Evolutionary conservation across 2,329 filamentous ascomycete genomes (phyloP).

Genomic region (Xylaria polymorpha): DNA sequence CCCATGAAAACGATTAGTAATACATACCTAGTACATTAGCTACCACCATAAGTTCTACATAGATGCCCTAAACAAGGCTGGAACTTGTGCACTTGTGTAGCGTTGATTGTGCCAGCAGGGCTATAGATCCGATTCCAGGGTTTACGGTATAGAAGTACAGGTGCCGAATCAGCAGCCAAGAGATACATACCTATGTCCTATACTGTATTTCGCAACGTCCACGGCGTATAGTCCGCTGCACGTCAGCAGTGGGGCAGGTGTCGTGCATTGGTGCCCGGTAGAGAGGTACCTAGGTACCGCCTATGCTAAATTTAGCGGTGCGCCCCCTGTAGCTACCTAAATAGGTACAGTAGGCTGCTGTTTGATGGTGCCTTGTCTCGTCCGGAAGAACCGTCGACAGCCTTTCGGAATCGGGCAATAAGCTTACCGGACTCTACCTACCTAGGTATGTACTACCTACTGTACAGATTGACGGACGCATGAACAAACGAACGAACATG

Average conservation of each 20-base stretch:
- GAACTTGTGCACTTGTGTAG: too few species aligned
- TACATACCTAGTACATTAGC: too few species aligned
- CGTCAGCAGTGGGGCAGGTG: slow-evolving; percentile 25
- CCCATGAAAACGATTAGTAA: too few species aligned
- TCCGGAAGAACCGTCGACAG: slow-evolving; percentile 15
- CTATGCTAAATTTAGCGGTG: slow-evolving; percentile 15
- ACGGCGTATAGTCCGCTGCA: not conserved
- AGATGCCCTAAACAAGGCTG: too few species aligned
- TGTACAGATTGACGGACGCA: not conserved
- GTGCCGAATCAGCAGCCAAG: too few species aligned
- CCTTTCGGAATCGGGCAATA: slow-evolving; percentile 12
- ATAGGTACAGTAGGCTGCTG: not conserved
- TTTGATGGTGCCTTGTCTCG: slow-evolving; percentile 4
- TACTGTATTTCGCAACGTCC: too few species aligned
- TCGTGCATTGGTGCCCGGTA: slow-evolving; percentile 25
- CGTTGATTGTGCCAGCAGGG: too few species aligned
- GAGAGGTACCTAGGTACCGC: slow-evolving; percentile 9
- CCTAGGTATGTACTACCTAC: too few species aligned
- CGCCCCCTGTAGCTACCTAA: not conserved
- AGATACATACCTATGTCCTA: too few species aligned
- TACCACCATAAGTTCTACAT: too few species aligned
- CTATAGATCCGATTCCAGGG: too few species aligned
- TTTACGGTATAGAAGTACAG: too few species aligned
- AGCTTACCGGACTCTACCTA: slow-evolving; percentile 1
- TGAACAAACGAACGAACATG: slow-evolving; percentile 17